Base-by-base conservation (phyloP, 208 protist genomes). In the Acanthamoeba triangularis region DNA sequence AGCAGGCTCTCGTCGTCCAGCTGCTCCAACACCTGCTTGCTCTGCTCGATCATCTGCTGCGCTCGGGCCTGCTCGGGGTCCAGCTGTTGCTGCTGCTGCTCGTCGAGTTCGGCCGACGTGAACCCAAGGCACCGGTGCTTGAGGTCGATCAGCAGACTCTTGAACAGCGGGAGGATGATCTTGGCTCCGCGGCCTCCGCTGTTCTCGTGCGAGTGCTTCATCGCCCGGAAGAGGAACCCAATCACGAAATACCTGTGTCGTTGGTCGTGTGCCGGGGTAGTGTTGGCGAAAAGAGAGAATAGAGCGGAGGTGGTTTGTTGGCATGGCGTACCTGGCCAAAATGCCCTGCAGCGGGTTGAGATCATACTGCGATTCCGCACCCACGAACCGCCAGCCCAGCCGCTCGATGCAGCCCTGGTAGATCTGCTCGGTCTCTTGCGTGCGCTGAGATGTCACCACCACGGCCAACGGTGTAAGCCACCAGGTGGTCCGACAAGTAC, bases 321-420 rank as follows among this genome's bases (percentile, higher is more conserved):
- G 16, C 23, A 37, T 25, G 33, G 52, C 18, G 4, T 35, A 88
- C 80, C 80, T 88, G 80, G 80, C 80, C 35, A 88, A 41, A 25
- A 88, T 88, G 49, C 80, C 80, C 80, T 88, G 80, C n/a, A 88
- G 80, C 52, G 80, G 80, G 8, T 93, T 93, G 65, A 78, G 63
- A n/a, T 93, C 87, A 20, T 69, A 93, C 63, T 78, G 56, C 44
- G 87, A 69, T 56, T 93, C 87, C 5, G 63, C 87, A 13, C 87
- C 87, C n/a, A 93, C 87, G 44, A 78, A 93, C 23, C 87, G 87
- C 87, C 87, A 93, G 28, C 63, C 87, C 61, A 93, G 28, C 33
- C 87, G 87, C 37, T 93, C 87, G 52, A 93, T 93, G 87, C 87
- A 78, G 61, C 65, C 87, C 61, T 93, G 87, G 30, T 93, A 93